Percentiles rank a stretch among this genome's conserved stretches.
Conservation (phyloP, 2,329 filamentous ascomycete species). For the Neofusicoccum cordaticola region DNA sequence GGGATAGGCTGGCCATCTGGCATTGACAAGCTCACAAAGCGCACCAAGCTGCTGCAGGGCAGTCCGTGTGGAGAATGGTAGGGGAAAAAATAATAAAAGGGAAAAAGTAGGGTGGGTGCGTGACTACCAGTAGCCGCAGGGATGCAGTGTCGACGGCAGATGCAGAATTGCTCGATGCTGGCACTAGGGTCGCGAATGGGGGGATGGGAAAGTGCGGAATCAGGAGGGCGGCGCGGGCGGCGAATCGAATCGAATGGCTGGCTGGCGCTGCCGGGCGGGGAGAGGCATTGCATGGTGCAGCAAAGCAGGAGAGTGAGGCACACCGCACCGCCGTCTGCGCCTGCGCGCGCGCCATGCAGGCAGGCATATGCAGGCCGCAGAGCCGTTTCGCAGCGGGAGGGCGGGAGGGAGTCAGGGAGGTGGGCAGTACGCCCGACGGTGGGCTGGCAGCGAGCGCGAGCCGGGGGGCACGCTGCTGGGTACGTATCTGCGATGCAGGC, state of each 20-base stretch:
- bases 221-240: background rate
- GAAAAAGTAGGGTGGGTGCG: background rate
- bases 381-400: background rate
- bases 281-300: background rate
- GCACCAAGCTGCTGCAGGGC: background rate
- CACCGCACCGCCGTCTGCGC: background rate
- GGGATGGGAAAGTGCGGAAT: background rate
- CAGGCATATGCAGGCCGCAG: slow-evolving; percentile 5
- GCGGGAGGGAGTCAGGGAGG: background rate
- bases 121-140: background rate
- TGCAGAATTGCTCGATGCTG: no score
- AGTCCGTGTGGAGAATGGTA: background rate
- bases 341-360: background rate
- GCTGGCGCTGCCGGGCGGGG: background rate
- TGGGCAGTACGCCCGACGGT: no score
- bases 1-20: background rate
- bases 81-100: background rate
- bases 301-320: background rate
- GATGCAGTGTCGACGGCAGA: background rate
- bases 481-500: background rate
- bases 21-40: background rate
- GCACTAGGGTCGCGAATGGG: no score
- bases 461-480: background rate
- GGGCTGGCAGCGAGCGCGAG: no score
- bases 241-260: background rate